Conservation (phyloP, 805 yeast genomes). For the Cyberlindnera maritima region DNA sequence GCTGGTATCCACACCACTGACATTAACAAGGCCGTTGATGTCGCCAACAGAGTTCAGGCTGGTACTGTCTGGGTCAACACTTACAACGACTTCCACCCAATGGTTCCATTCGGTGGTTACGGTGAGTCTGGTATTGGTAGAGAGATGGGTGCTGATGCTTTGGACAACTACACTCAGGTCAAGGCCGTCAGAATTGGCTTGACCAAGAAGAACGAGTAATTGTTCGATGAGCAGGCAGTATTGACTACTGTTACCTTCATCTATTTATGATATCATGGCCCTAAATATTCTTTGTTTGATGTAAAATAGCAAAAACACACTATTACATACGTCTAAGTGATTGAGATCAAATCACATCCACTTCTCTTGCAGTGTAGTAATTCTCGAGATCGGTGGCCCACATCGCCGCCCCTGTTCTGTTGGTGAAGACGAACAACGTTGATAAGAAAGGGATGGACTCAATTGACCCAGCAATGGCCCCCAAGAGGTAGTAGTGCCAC, state of each 20-base stretch:
- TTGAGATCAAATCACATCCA: too few species aligned
- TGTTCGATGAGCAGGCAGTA: too few species aligned
- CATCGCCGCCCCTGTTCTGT: conserved; percentile 14
- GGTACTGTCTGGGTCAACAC: conserved; percentile 94
- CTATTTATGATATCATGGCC: neutral
- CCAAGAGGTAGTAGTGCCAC: conserved; percentile 11
- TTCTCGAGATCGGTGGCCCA: conserved; percentile 14
- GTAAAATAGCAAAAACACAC: neutral
- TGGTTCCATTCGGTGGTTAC: conserved; percentile 92
- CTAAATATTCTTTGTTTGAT: conserved; percentile 1
- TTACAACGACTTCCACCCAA: conserved; percentile 82
- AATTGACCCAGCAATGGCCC: conserved; percentile 6
- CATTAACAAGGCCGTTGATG: conserved; percentile 71
- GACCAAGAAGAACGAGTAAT: conserved; percentile 18
- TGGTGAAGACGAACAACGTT: conserved; percentile 14
- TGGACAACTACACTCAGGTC: conserved; percentile 79
- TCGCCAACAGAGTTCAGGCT: conserved; percentile 70
- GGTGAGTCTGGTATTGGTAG: conserved; percentile 91
- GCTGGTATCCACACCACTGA: conserved; percentile 86
- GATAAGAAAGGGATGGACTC: conserved; percentile 9
- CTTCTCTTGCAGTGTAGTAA: neutral
- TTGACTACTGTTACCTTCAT: neutral
- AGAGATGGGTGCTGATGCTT: conserved; percentile 87
- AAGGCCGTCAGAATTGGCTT: conserved; percentile 68
- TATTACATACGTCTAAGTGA: too few species aligned